These are phyloP conservation scores for Penicillium chermesinum DNA, from an alignment of 495 filamentous ascomycete genomes.

Conservation along the genomic window DNA sequence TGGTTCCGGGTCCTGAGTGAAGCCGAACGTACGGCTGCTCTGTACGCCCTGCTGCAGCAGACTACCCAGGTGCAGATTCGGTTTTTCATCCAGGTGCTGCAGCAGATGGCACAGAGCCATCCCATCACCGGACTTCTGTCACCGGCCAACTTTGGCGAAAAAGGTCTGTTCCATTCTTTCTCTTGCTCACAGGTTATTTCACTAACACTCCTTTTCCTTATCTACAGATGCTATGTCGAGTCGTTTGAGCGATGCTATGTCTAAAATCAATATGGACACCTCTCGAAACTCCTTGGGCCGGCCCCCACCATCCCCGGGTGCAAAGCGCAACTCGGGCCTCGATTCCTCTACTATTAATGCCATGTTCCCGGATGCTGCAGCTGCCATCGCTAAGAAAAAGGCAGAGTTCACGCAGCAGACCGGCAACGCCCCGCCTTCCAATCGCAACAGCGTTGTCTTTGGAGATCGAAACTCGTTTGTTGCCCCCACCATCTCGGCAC, in stretches of 20 bases:
- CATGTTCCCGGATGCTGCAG: slow-evolving; percentile 98
- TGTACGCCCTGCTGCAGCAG: slow-evolving; percentile 95
- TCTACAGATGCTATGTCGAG: slow-evolving; percentile 89
- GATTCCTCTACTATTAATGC: slow-evolving; percentile 93
- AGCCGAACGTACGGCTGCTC: slow-evolving; percentile 88
- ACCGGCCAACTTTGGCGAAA: slow-evolving; percentile 90
- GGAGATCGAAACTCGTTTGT: slow-evolving; percentile 75
- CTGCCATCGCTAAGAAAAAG: slow-evolving; percentile 95
- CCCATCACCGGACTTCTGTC: slow-evolving; percentile 96
- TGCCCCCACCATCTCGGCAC: slow-evolving; percentile 72
- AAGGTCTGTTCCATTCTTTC: slow-evolving; percentile 54
- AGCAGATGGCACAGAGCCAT: slow-evolving; percentile 97
- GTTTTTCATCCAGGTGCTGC: slow-evolving; percentile 97
- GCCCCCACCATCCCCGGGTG: slow-evolving; percentile 70
- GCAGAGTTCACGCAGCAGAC: slow-evolving; percentile 94
- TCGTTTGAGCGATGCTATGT: slow-evolving; percentile 95
- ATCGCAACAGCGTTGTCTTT: slow-evolving; percentile 84
- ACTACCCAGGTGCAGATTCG: slow-evolving; percentile 98
- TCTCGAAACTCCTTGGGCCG: slow-evolving; percentile 80
- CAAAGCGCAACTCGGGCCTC: slow-evolving; percentile 86
- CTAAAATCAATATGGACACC: slow-evolving; percentile 79
- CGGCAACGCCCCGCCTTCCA: slow-evolving; percentile 82
- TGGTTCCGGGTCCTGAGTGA: slow-evolving; percentile 98
- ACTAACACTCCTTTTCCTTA: slow-evolving; percentile 7
- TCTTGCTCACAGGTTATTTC: not conserved